phyloP scores from a whole-genome alignment of 352 stramenopile species.

The Pythium dissimile region DNA sequence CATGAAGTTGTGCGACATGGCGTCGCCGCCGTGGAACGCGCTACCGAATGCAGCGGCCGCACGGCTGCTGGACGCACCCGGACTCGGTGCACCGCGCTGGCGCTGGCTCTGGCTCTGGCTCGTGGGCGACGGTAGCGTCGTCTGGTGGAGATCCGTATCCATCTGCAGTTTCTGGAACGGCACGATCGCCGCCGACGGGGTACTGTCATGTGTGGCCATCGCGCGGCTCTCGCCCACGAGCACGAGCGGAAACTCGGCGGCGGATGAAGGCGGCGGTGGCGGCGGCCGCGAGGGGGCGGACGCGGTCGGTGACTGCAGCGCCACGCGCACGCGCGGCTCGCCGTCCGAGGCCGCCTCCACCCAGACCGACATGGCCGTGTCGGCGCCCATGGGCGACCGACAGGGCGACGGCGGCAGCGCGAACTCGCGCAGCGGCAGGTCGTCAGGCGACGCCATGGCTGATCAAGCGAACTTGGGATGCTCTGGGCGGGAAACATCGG shows the following conservation, averaged over 20 bases:
- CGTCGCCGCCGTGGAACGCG: constrained; percentile 18
- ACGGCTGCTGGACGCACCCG: constrained; percentile 12
- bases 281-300: constrained; percentile 1
- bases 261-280: not conserved
- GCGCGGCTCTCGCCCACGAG: constrained; percentile 29
- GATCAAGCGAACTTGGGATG: not conserved
- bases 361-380: constrained; percentile 57
- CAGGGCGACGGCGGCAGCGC: constrained; percentile 59
- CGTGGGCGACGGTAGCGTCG: constrained; percentile 37
- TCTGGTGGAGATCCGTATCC: constrained; percentile 76
- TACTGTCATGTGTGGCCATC: not conserved
- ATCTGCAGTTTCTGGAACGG: constrained; percentile 81
- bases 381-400: constrained; percentile 41
- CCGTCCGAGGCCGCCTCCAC: constrained; percentile 38
- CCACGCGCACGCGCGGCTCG: constrained; percentile 49
- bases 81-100: too few relatives aligned
- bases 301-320: constrained; percentile 25
- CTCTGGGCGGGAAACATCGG: not conserved
- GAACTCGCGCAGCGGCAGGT: constrained; percentile 47
- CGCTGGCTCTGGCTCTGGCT: too few relatives aligned
- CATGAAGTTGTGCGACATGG: constrained; percentile 68
- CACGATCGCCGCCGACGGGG: constrained; percentile 52
- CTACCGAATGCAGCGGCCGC: not conserved
- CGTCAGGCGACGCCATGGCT: constrained; percentile 12
- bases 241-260: constrained; percentile 57